Percentiles rank a stretch among this genome's conserved stretches.
Conservation (phyloP, 805 yeast genomes). For the Candida maris region DNA sequence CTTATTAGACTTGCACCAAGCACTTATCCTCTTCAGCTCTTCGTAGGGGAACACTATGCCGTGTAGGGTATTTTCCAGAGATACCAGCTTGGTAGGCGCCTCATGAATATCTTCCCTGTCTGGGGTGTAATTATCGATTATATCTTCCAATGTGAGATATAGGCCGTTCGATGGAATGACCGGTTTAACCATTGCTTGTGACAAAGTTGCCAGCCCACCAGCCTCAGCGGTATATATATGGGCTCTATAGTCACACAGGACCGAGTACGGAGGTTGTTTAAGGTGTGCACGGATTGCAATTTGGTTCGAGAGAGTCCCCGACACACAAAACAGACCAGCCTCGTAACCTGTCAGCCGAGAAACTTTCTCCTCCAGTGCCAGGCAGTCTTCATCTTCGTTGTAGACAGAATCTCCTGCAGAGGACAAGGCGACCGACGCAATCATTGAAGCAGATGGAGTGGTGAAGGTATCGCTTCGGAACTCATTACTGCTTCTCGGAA, state of each 20-base stretch:
- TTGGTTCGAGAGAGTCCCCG: conserved; percentile 91
- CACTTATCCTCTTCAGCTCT: conserved; percentile 67
- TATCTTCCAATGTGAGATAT: conserved; percentile 77
- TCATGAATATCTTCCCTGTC: conserved; percentile 82
- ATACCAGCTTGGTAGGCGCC: conserved; percentile 83
- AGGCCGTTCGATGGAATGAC: conserved; percentile 73
- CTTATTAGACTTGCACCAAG: conserved; percentile 59
- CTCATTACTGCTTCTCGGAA: conserved; percentile 38
- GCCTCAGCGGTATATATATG: conserved; percentile 86
- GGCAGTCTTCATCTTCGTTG: conserved; percentile 73
- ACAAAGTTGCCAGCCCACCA: conserved; percentile 83
- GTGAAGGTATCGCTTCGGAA: conserved; percentile 85
- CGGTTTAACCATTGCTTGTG: conserved; percentile 89
- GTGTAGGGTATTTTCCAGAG: conserved; percentile 84
- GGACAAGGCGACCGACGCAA: conserved; percentile 52
- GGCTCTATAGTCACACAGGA: conserved; percentile 80
- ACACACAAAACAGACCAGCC: conserved; percentile 77
- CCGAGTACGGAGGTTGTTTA: conserved; percentile 78
- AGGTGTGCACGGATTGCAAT: conserved; percentile 75
- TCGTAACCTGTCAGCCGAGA: conserved; percentile 72
- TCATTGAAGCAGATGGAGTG: conserved; percentile 74
- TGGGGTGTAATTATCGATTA: conserved; percentile 54
- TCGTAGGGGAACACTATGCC: conserved; percentile 80
- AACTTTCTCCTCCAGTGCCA: conserved; percentile 58
- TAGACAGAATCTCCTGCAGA: conserved; percentile 88